Base-by-base conservation (phyloP, 257 asterid species). In the Solanum medicagineum region DNA sequence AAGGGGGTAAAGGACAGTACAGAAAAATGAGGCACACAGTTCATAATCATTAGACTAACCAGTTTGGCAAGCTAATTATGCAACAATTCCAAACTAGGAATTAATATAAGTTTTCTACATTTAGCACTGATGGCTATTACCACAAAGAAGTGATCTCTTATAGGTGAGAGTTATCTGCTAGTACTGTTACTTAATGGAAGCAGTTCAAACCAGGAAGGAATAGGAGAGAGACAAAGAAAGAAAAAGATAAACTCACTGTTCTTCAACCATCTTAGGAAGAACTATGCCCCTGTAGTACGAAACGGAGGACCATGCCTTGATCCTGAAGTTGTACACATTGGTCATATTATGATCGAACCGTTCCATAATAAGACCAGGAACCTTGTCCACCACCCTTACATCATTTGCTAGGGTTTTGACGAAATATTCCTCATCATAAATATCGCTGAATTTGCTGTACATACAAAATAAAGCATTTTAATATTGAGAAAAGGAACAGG, bases 231-330 rank as follows among this genome's bases (percentile, higher is more conserved):
- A 77, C 63, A 51, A 53, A 53, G 36, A 73, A 45, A 77, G 12
- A 8, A 77, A 16, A 82, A 85, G 53, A 89, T 55, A 53, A 83
- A 88, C 98, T 93, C 90, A 97, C 99, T 92, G 93, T 87, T 94
- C 98, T 91, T 97, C 99, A 55, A 97, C 95, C 81, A 97, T 89
- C 94, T 92, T 94, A 29, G 99, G 99, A 65, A 95, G 94, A 88
- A 97, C 99, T 74, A 87, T 91, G 59, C 93, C 95, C 47, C 92
- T 89, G 87, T 97, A 97, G 87, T 90, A 95, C 51, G 85, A 87
- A 84, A 94, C 89, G 79, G 98, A 91, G 82, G 99, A 92, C 99
- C 95, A 92, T 86, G 99, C 99, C 86, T 94, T 97, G 91, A 97
- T 90, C 91, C 96, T 92, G 86, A 97, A 97, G 94, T 97, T 97